Base-by-base conservation (phyloP, 345 rosid species). In the Anacardium occidentale region DNA sequence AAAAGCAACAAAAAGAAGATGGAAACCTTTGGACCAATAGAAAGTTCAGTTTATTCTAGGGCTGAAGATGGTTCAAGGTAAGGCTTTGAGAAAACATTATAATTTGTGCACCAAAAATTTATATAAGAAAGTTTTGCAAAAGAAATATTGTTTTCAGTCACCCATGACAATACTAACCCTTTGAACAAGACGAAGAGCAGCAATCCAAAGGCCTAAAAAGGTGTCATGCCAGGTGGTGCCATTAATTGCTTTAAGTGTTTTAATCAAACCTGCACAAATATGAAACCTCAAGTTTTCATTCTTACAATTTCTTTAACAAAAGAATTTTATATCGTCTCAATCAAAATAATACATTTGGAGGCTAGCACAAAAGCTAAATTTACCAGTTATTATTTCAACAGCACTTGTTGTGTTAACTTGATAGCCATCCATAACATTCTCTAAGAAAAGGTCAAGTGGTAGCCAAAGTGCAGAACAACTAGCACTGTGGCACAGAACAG, bases 361-460 rank as follows among this genome's bases (percentile, higher is more conserved):
- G 18, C 18, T 55, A 64, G 8, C 32, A 37, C 42, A 24, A 66
- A 71, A 45, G 29, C 55, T 45, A 74, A 32, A 55, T 42, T 57
- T 85, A 95, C 99, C 96, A 0, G 87, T 83, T 80, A 95, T 87
- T 62, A 83, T 91, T 78, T 91, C 97, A 74, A 88, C 75, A 7
- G 93, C 94, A 77, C 98, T 88, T 66, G 88, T 83, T 69, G 91
- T 82, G 64, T 83, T 80, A 29, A 89, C 96, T 83, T 84, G 91
- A 79, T 90, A 87, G 65, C 90, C 96, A 86, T 92, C 96, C 98
- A 92, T 88, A 75, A 90, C 89, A 86, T 95, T 96, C 88, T 95
- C 99, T 70, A 95, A 75, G 66, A 78, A 90, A 62, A 95, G 74
- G 83, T 95, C 99, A 84, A 95, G 91, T 68, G 99, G 97, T 76